Conservation (phyloP, 306 rosid genomes). For the Gastrolobium bilobum region DNA sequence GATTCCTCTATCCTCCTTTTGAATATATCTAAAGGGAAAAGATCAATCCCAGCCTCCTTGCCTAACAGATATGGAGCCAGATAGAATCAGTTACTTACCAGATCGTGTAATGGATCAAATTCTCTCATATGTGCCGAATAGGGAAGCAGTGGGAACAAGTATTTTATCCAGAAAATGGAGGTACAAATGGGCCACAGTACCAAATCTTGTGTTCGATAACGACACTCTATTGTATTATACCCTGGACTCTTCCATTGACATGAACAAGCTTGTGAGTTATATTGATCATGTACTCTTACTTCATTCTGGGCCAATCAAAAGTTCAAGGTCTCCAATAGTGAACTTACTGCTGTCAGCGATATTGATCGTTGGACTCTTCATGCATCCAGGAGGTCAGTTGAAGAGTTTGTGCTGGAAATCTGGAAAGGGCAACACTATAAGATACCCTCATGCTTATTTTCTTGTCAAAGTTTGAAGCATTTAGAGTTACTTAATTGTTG, state of each 20-base stretch:
- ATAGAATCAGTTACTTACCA: constrained; percentile 65
- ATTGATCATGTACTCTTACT: constrained; percentile 79
- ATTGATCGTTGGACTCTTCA: constrained; percentile 67
- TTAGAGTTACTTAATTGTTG: constrained; percentile 66
- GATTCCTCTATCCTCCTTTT: constrained; percentile 35
- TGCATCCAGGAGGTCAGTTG: constrained; percentile 58
- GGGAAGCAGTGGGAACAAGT: constrained; percentile 71
- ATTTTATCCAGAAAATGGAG: constrained; percentile 77
- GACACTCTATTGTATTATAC: constrained; percentile 45
- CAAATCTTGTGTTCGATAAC: constrained; percentile 69
- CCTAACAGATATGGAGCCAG: constrained; percentile 58
- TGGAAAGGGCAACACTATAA: constrained; percentile 68
- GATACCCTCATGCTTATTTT: constrained; percentile 63
- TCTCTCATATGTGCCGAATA: constrained; percentile 59
- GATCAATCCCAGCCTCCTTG: constrained; percentile 49
- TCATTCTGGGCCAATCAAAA: constrained; percentile 61
- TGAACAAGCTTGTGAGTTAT: constrained; percentile 59
- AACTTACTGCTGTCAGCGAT: constrained; percentile 56
- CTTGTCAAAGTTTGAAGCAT: constrained; percentile 61
- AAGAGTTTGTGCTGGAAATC: constrained; percentile 70
- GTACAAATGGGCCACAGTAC: constrained; percentile 64
- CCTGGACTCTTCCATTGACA: constrained; percentile 47
- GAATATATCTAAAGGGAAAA: constrained; percentile 48
- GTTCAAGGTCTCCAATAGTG: constrained; percentile 70
- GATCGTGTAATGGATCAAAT: constrained; percentile 62